Evolutionary conservation across 2,329 filamentous ascomycete genomes (phyloP), one percentile per base, ranked within the genome.

Genomic region (Trichophyton equinum): DNA sequence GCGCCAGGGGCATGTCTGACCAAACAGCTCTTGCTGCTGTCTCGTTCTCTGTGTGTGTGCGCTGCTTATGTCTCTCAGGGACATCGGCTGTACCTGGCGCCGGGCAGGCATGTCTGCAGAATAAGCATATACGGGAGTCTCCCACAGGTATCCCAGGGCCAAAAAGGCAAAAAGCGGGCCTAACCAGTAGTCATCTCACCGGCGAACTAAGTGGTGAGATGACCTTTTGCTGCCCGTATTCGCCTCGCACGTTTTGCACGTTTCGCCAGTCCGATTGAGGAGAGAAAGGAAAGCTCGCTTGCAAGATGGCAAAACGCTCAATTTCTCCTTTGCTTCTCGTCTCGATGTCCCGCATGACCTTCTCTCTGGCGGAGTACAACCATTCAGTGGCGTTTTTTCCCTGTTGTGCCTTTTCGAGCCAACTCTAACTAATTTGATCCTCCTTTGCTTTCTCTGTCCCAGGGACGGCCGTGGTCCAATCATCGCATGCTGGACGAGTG

Each of bases 1-100:
- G 33, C 27, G n/a, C 40, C 11, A 57, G 38, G 15, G 42, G 36
- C 15, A 64, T 64, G 47, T 63, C 40, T 25, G 46, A 27, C 46
- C 46, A 27, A 44, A 18, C 11, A 22, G 20, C 44, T 20, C 44
- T 47, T 13, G 33, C 33, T 13, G 33, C 33, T 38, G 33, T 38
- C 33, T 38, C 33, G 33, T 38, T 38, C 33, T 38, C 33, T 13
- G 33, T 1, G 33, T 38, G 40, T 18, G 15, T 44, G 13, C 38
- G 5, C 40, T 44, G 40, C 4, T n/a, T 42, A 15, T 18, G n/a
- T 15, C 15, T 38, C 33, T 38, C 33, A 38, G 40, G 40, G 40
- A 44, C 15, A 44, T 38, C 40, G n/a, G n/a, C 40, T 44, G 40
- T 44, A 44, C 40, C 40, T 44, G 40, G 40, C 40, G 13, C 13